Base-by-base conservation (phyloP, 352 stramenopile genomes). In the Thraustotheca clavata region DNA sequence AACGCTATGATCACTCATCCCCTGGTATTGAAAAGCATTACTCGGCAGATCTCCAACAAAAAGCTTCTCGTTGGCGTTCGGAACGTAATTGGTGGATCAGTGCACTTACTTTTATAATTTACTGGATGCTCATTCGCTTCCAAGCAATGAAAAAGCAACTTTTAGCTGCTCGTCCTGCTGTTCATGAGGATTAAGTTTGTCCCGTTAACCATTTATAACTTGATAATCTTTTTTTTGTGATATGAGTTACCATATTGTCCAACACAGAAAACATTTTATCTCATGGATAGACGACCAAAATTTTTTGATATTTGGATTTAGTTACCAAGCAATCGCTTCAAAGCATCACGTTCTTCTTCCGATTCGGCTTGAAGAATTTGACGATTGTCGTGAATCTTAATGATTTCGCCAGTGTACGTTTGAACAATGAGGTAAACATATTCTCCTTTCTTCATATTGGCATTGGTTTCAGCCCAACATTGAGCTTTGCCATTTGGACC, bases 381-480 rank as follows among this genome's bases (percentile, higher is more conserved):
- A 76, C 94, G 80, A 73, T 98, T 97, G 78, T 98, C 94, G 60
- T 91, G 70, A 63, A 98, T 76, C 65, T 91, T 97, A 69, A 97
- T 80, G 18, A 97, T 74, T 55, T 87, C 77, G 40, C 79, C 82
- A 47, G 90, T 95, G 67, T 90, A 85, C 74, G 91, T 97, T 73
- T 98, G 91, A 38, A 97, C 87, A 70, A 98, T 89, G 55, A 98
- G 69, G 74, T 98, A 98, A 59, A 97, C 94, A 69, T 95, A 98
- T 73, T 97, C 94, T 49, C 90, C 90, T 66, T 88, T 94, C 57
- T 93, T 89, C 90, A 97, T 97, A 67, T 86, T 76, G 50, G 88
- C 76, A 54, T 89, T 93, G 34, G 96, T 86, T 75, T 98, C 91
- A 2, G 90, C 89, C 76, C 97, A 98, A 59, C 95, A 91, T 67